Percentiles rank a stretch among this genome's conserved stretches.
Evolutionary conservation across 169 alveolate genomes (phyloP).

Genomic region (Pseudocohnilembus persalinus): DNA sequence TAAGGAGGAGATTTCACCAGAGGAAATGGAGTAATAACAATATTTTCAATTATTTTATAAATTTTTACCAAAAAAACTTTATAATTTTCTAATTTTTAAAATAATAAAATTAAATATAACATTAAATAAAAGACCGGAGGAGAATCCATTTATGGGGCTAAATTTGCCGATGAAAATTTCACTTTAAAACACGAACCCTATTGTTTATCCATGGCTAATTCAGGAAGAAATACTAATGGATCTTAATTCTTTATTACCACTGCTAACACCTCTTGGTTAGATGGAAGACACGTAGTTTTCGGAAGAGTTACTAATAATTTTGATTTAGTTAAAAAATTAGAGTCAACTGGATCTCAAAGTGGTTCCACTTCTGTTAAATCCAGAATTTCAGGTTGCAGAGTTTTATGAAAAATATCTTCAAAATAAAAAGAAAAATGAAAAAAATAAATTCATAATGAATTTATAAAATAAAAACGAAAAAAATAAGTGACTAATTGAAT

Average conservation of each 20-base stretch:
- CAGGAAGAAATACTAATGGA: slow-evolving; percentile 77
- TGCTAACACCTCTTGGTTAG: slow-evolving; percentile 57
- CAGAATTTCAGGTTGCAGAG: slow-evolving; percentile 49
- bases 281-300: slow-evolving; percentile 81
- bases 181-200: slow-evolving; percentile 73
- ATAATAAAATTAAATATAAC: no score
- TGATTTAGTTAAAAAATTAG: slow-evolving; percentile 62
- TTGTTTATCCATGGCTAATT: slow-evolving; percentile 75
- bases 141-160: slow-evolving; percentile 67
- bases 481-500: no score
- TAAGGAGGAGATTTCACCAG: slow-evolving; percentile 81
- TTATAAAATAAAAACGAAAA: no score
- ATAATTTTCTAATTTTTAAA: no score
- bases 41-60: no score
- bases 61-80: no score
- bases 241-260: slow-evolving; percentile 77
- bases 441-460: no score
- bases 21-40: slow-evolving; percentile 47
- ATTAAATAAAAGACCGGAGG: slow-evolving; percentile 61
- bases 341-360: slow-evolving; percentile 57
- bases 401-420: background rate
- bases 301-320: slow-evolving; percentile 68
- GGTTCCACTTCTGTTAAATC: slow-evolving; percentile 53
- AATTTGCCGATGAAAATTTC: slow-evolving; percentile 75
- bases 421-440: no score